phyloP scores from a whole-genome alignment of 2,329 filamentous ascomycete species.

The Xylaria polymorpha region DNA sequence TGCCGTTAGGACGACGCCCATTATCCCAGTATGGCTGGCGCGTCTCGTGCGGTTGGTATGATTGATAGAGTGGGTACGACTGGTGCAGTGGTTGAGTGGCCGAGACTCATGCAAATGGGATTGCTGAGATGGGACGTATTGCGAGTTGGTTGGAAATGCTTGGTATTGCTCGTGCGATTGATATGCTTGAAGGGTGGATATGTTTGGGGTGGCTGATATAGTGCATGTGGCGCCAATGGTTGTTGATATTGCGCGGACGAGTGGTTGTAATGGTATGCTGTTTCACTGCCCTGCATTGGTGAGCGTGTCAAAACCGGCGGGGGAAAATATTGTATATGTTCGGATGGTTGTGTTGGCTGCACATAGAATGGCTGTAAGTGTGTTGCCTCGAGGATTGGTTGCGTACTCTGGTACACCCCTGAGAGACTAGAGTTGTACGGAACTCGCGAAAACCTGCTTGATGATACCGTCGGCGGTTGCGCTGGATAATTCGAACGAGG shows the following conservation, averaged over 20 bases:
- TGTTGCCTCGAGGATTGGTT: background rate
- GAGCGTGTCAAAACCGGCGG: background rate
- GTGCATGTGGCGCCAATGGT: background rate
- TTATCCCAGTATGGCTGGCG: background rate
- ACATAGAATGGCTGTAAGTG: background rate
- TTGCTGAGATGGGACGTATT: background rate
- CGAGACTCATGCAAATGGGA: background rate
- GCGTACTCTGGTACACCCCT: background rate
- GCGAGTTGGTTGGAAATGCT: background rate
- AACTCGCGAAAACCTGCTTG: background rate
- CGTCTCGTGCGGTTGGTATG: background rate
- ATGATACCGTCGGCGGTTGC: background rate
- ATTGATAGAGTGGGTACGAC: background rate
- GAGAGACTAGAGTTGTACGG: background rate
- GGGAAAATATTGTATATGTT: background rate
- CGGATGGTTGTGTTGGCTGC: background rate
- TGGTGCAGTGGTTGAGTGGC: background rate
- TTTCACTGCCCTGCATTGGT: background rate
- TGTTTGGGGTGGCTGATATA: background rate
- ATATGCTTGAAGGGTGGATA: background rate
- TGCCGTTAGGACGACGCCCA: background rate
- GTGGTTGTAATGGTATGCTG: background rate
- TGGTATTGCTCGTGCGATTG: background rate
- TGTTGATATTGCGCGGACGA: background rate
- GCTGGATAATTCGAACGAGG: background rate